Base-by-base conservation (phyloP, 2,329 filamentous ascomycete species). In the Stagonosporopsis rhizophila region DNA sequence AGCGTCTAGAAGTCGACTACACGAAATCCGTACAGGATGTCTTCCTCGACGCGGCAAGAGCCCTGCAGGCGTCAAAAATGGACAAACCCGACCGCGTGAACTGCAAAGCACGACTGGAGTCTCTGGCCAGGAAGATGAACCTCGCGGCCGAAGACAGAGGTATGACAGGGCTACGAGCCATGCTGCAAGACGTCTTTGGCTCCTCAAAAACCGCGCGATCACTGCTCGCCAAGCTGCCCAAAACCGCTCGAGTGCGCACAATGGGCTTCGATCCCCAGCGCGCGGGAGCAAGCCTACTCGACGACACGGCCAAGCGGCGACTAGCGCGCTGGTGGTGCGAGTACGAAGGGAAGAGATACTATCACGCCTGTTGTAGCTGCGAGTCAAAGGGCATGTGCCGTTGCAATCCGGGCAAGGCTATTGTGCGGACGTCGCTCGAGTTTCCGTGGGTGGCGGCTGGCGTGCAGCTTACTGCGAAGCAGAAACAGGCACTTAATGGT, bases 241-340 rank as follows among this genome's bases (percentile, higher is more conserved):
- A 28, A n/a, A 30, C 4, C 11, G 40, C 40, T 4, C 22, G n/a
- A 7, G 40, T 28, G 40, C 40, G 17, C 7, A 28, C 8, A 15
- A 28, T 42, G 23, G 40, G 40, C 40, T 42, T 42, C n/a, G 40
- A 42, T n/a, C 40, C 40, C 11, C 22, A 25, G 25, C 40, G 25
- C 9, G 15, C 15, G 9, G 40, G 40, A 9, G 40, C 40, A 17
- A 25, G 40, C 12, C 25, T 42, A 15, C 15, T 12, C 40, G 40
- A 42, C 25, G 40, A 42, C 25, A n/a, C 7, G 25, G 15, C 40
- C 6, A 42, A 42, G 40, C 40, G 40, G 14, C 40, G 40, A 6
- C 40, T 42, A 15, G 40, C 40, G 25, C 40, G 40, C 15, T 42
- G 40, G 40, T 42, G 40, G 40, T 42, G 40, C 23, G 40, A 42